Evolutionary conservation across 306 rosid genomes (phyloP), one percentile per base, ranked within the genome.

Genomic region (Prunus mira): DNA sequence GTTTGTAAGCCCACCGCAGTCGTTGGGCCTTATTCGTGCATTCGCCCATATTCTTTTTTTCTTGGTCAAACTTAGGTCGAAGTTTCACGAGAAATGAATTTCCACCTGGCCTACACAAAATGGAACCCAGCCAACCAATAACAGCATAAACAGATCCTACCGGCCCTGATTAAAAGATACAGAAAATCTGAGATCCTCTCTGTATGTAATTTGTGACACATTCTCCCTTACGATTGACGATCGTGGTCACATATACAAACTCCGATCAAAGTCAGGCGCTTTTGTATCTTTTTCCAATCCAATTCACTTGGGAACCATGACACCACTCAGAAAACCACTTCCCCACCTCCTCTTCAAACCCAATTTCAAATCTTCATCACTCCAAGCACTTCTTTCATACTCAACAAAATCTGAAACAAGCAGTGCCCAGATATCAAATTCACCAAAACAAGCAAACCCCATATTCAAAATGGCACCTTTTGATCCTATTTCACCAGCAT

Each of bases 281-380:
- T 49, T 49, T 49, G 18, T 38, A 1, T 38, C 43, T 38, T 38
- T 38, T 38, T 50, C 54, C 55, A 17, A 52, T 18, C 22, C 17
- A 17, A 52, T 18, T 55, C 61, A 47, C 8, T 22, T 58, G 17
- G n/a, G 64, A 22, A 65, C 14, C 49, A 65, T 73, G 34, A 30
- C 13, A 58, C 41, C 13, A n/a, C 67, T 80, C 49, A 79, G 82
- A 58, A 57, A 46, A 68, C 70, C 46, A 13, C 47, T 55, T 56
- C 50, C 73, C 54, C 66, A 27, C 67, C 76, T 51, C 22, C 65
- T 50, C 76, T 78, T 49, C 52, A 51, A 10, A 17, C 56, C 25
- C 57, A 60, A 0, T 17, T 24, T 27, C 57, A 58, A 73, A 54
- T 20, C 57, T 43, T 28, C 68, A 38, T 66, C 50, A 30, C 19